These are phyloP conservation scores for Phytopythium aichiense DNA, from an alignment of 352 stramenopile species.

Conservation along the genomic window DNA sequence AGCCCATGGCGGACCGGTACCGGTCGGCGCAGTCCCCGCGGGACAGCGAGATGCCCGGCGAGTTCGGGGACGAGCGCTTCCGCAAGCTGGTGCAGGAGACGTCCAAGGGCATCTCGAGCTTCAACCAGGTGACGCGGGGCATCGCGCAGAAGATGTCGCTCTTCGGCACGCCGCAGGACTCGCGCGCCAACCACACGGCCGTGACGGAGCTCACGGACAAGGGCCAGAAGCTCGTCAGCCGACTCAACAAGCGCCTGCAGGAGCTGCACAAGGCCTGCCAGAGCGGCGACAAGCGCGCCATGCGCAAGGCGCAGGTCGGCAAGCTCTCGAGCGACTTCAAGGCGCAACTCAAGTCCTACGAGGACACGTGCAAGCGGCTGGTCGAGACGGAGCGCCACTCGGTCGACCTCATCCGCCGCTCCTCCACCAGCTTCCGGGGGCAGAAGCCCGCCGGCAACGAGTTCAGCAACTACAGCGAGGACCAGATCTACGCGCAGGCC, in stretches of 20 bases:
- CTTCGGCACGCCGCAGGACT: conserved; percentile 81
- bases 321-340: conserved; percentile 87
- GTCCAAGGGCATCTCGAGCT: conserved; percentile 82
- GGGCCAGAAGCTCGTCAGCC: conserved; percentile 74
- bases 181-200: conserved; percentile 73
- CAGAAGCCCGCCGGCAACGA: conserved; percentile 25
- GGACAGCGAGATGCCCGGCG: conserved; percentile 19
- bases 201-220: conserved; percentile 82
- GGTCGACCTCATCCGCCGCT: conserved; percentile 77
- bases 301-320: conserved; percentile 61
- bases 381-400: conserved; percentile 69
- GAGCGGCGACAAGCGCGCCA: conserved; percentile 26
- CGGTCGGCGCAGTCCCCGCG: conserved; percentile 55
- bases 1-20: conserved; percentile 64
- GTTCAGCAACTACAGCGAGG: conserved; percentile 82
- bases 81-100: conserved; percentile 75
- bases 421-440: conserved; percentile 63
- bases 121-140: conserved; percentile 80
- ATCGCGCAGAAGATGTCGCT: conserved; percentile 87
- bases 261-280: conserved; percentile 62
- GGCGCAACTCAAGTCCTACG: conserved; percentile 70
- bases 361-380: conserved; percentile 65
- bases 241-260: conserved; percentile 73
- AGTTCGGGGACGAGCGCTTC: conserved; percentile 60
- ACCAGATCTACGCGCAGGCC: conserved; percentile 85